Evolutionary conservation across 2,329 filamentous ascomycete genomes (phyloP).

Genomic region (Fulvia fulva): DNA sequence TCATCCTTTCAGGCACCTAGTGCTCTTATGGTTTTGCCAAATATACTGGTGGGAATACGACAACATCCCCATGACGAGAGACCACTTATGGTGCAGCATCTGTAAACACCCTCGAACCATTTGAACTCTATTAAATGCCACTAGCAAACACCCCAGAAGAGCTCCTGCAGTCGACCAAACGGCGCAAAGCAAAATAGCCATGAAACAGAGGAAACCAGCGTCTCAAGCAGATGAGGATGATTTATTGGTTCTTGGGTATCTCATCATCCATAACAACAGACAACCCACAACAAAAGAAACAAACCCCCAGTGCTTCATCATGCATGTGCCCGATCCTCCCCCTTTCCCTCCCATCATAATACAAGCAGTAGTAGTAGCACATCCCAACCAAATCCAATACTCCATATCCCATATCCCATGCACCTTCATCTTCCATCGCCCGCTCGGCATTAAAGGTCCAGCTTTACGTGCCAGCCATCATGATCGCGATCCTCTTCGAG

Average conservation of each 20-base stretch:
- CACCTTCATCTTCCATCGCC: background rate
- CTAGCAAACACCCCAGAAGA: too few species aligned
- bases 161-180: too few species aligned
- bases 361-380: background rate
- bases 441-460: background rate
- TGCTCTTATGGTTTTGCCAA: background rate
- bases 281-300: background rate
- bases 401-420: background rate
- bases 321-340: background rate
- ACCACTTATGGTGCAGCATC: too few species aligned
- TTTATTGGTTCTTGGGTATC: background rate
- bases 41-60: background rate
- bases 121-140: too few species aligned
- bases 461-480: background rate
- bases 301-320: background rate
- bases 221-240: too few species aligned
- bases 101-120: too few species aligned
- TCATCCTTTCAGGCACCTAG: too few species aligned
- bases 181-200: too few species aligned
- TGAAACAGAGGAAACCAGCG: too few species aligned
- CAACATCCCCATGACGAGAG: background rate
- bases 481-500: background rate
- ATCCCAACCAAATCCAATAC: background rate
- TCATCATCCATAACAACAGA: background rate
- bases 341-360: background rate